These are phyloP conservation scores for Tilletia caries DNA, from an alignment of 1,284 basidiomycete genomes.

Conservation along the genomic window DNA sequence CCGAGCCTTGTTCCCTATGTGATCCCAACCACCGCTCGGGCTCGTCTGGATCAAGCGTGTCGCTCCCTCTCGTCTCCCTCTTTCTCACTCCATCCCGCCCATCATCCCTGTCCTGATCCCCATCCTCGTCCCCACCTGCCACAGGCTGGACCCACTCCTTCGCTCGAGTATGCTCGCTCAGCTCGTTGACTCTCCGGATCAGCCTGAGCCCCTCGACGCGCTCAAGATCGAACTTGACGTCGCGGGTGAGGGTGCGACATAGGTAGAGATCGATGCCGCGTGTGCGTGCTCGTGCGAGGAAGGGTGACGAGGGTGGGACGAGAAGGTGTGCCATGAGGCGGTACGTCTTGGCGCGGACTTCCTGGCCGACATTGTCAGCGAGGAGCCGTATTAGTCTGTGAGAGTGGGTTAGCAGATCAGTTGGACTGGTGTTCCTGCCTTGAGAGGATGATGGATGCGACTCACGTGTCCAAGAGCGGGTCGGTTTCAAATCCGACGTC, in stretches of 20 bases:
- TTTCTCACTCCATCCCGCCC: slow-evolving; percentile 45
- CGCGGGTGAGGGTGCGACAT: slow-evolving; percentile 75
- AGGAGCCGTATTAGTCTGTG: slow-evolving; percentile 70
- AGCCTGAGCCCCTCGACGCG: slow-evolving; percentile 93
- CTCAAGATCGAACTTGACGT: slow-evolving; percentile 77
- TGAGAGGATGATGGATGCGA: slow-evolving; percentile 14
- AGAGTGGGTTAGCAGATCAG: neutral
- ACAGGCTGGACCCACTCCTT: slow-evolving; percentile 32
- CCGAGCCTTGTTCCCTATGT: neutral
- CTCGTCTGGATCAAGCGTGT: neutral
- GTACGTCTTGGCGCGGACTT: slow-evolving; percentile 78
- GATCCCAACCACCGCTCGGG: neutral
- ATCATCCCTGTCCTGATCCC: slow-evolving; percentile 23
- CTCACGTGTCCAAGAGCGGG: slow-evolving; percentile 66
- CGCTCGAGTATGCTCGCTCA: slow-evolving; percentile 55
- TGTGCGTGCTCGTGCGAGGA: slow-evolving; percentile 62
- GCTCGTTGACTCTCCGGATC: slow-evolving; percentile 74
- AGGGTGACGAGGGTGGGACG: slow-evolving; percentile 59
- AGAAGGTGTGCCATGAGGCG: slow-evolving; percentile 78
- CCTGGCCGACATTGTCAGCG: slow-evolving; percentile 69
- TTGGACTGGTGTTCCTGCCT: neutral
- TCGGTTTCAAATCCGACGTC: neutral
- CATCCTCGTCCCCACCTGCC: slow-evolving; percentile 41
- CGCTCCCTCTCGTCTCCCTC: slow-evolving; percentile 79
- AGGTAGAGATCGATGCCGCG: slow-evolving; percentile 79